Percentiles rank a stretch among this genome's conserved stretches.
Evolutionary conservation across 129 eudicot genomes (phyloP).

Genomic region (Helianthus tuberosus): DNA sequence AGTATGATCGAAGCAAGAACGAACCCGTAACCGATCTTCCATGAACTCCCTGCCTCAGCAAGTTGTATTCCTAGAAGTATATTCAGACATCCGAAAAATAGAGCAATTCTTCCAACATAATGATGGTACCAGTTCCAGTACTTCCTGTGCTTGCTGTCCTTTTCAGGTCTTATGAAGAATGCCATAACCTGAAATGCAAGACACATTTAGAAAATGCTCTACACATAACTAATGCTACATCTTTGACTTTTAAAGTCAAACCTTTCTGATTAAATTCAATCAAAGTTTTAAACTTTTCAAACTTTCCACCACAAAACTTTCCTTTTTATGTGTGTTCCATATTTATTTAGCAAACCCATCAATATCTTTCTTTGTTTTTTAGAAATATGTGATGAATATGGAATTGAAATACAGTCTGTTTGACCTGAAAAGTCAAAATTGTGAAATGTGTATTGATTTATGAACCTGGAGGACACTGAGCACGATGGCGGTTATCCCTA

Average conservation of each 20-base stretch:
- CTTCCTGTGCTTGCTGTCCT: constrained; percentile 73
- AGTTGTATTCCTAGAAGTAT: constrained; percentile 77
- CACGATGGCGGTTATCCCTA: constrained; percentile 67
- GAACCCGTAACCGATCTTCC: constrained; percentile 90
- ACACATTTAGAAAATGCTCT: constrained; percentile 1
- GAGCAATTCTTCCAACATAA: constrained; percentile 71
- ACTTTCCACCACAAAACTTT: background rate
- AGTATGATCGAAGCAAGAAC: constrained; percentile 54
- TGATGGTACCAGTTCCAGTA: constrained; percentile 86
- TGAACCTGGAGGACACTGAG: constrained; percentile 82
- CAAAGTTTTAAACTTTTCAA: background rate
- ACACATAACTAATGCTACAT: background rate
- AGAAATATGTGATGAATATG: background rate
- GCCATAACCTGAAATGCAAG: constrained; percentile 70
- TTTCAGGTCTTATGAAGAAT: constrained; percentile 68
- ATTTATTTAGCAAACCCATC: background rate
- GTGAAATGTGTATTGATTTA: background rate
- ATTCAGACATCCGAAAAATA: constrained; percentile 73
- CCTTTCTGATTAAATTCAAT: background rate
- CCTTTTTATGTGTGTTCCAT: background rate
- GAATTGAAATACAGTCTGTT: background rate
- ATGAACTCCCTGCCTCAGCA: constrained; percentile 64
- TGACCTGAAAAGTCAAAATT: constrained; percentile 10
- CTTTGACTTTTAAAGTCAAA: constrained; percentile 20
- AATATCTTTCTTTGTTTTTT: background rate